These are phyloP conservation scores for Gymnopilus junonius DNA, from an alignment of 768 basidiomycete species.

Conservation along the genomic window DNA sequence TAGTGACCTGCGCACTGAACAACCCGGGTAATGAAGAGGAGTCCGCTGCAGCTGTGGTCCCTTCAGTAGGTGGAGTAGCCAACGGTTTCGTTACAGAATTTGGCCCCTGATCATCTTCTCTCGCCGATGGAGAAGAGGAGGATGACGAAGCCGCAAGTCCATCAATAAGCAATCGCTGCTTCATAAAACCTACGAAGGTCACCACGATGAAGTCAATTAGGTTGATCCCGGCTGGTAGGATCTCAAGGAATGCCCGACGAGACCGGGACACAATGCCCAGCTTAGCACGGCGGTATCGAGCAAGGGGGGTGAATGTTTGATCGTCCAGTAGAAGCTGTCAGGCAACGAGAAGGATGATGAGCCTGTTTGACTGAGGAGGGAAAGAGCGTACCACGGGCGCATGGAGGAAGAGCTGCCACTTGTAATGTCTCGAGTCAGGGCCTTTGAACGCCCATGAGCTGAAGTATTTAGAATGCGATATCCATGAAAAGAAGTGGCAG, in stretches of 20 bases:
- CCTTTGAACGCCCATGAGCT: conserved; percentile 43
- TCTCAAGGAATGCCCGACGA: conserved; percentile 38
- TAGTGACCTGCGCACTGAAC: not conserved
- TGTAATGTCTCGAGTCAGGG: conserved; percentile 37
- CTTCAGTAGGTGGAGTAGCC: not conserved
- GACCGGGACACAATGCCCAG: conserved; percentile 40
- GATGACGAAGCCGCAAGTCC: not conserved
- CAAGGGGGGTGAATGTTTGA: conserved; percentile 28
- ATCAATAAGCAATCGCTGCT: conserved; percentile 25
- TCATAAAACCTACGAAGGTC: conserved; percentile 36
- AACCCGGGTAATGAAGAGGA: not conserved
- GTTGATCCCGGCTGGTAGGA: conserved; percentile 35
- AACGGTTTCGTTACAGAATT: not conserved
- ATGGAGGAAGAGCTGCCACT: conserved; percentile 42
- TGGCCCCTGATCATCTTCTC: not conserved
- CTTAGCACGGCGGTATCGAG: conserved; percentile 39
- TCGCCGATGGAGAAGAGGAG: not conserved
- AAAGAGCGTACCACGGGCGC: conserved; percentile 36
- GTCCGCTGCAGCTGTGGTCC: not conserved
- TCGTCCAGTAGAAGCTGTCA: conserved; percentile 36
- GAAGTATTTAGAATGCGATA: not conserved
- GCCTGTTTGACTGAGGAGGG: not conserved
- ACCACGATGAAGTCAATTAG: conserved; percentile 36
- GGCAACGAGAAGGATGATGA: not conserved
- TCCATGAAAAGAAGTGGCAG: not conserved